Conservation (phyloP, 139 green algal genomes). For the Chlamydomonas asymmetrica region DNA sequence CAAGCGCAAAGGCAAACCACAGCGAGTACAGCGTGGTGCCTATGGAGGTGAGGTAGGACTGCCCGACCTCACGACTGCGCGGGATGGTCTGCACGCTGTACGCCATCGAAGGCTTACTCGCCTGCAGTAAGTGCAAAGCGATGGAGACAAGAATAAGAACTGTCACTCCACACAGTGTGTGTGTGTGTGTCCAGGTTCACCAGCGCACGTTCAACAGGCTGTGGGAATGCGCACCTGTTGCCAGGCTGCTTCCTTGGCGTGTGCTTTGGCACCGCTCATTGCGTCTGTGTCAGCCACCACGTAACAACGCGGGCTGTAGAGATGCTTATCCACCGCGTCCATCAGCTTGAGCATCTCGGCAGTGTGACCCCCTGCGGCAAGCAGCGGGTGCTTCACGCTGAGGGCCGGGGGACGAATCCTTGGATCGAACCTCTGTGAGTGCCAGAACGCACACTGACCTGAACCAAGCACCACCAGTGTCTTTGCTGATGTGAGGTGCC, state of each 20-base stretch:
- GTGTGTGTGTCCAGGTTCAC: background rate
- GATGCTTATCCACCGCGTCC: slow-evolving; percentile 48
- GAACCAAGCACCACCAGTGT: slow-evolving; percentile 84
- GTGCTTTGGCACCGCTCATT: slow-evolving; percentile 66
- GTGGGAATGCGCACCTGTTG: background rate
- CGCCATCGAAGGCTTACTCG: slow-evolving; percentile 1
- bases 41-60: slow-evolving; percentile 75
- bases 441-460: slow-evolving; percentile 45
- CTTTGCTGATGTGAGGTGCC: slow-evolving; percentile 15
- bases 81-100: slow-evolving; percentile 55
- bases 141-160: background rate
- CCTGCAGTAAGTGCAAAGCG: background rate
- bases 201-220: background rate
- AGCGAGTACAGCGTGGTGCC: slow-evolving; percentile 68
- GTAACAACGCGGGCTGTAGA: slow-evolving; percentile 72
- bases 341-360: slow-evolving; percentile 88
- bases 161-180: background rate
- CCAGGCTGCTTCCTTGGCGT: background rate
- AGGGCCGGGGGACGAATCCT: background rate
- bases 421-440: background rate
- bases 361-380: slow-evolving; percentile 82
- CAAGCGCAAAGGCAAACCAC: slow-evolving; percentile 38
- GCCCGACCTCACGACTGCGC: slow-evolving; percentile 82
- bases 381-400: background rate
- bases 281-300: slow-evolving; percentile 74